phyloP scores from a whole-genome alignment of 805 yeast genomes.

The Kazachstania kunashirensis region DNA sequence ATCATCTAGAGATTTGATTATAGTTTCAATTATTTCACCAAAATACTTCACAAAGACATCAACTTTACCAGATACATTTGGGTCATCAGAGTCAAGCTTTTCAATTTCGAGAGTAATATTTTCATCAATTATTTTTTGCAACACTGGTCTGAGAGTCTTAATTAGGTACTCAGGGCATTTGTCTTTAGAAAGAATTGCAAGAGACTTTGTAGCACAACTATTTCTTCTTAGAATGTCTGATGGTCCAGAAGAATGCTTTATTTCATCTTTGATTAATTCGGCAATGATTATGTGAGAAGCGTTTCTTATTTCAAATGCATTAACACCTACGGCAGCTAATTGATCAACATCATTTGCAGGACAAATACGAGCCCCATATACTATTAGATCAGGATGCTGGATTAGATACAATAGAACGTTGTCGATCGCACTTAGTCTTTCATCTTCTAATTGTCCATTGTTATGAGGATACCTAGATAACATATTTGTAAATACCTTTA shows the following conservation, averaged over 20 bases:
- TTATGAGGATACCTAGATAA: conserved; percentile 30
- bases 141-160: conserved; percentile 43
- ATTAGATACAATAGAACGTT: conserved; percentile 27
- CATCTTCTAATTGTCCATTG: conserved; percentile 22
- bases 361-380: conserved; percentile 50
- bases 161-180: conserved; percentile 53
- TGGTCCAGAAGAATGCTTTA: conserved; percentile 46
- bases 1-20: conserved; percentile 42
- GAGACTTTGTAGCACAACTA: conserved; percentile 69
- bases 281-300: conserved; percentile 40
- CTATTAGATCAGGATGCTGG: conserved; percentile 35
- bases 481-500: conserved; percentile 69
- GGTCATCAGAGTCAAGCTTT: conserved; percentile 33
- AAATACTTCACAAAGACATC: conserved; percentile 47
- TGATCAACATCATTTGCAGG: conserved; percentile 62
- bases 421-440: conserved; percentile 19
- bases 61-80: conserved; percentile 34
- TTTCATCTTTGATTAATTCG: conserved; percentile 52
- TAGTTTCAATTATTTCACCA: conserved; percentile 45
- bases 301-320: conserved; percentile 40
- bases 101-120: conserved; percentile 58
- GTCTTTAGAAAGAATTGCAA: conserved; percentile 61
- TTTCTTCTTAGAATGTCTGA: conserved; percentile 73
- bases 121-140: conserved; percentile 42
- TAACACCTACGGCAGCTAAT: conserved; percentile 55